Percentiles rank a stretch among this genome's conserved stretches.
Conservation (phyloP, 192 early-diverging fungal genomes). For the Paraglomus brasilianum region DNA sequence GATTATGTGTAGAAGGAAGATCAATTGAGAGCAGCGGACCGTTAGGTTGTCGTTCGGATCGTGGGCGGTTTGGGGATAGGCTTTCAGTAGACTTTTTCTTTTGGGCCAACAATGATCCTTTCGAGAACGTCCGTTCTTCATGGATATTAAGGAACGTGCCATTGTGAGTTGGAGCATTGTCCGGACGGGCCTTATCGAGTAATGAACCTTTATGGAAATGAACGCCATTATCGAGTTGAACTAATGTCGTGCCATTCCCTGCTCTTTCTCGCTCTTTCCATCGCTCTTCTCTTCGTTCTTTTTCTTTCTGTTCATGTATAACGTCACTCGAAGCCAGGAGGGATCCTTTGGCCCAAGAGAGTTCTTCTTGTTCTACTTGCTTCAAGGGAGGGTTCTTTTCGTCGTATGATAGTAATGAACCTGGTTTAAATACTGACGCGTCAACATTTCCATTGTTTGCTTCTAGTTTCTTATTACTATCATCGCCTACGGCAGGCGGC, state of each 20-base stretch:
- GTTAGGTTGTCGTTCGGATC: constrained; percentile 3
- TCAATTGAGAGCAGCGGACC: constrained; percentile 5
- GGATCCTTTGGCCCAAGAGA: constrained; percentile 13
- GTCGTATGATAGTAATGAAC: constrained; percentile 10
- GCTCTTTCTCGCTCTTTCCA: not conserved
- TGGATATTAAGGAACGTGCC: not conserved
- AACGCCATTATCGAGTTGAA: constrained; percentile 12
- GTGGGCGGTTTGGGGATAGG: not conserved
- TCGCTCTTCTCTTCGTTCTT: constrained; percentile 24
- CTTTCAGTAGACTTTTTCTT: not conserved
- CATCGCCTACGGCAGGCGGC: too few relatives aligned
- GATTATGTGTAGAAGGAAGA: not conserved
- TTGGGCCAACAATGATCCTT: constrained; percentile 28
- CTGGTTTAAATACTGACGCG: constrained; percentile 3
- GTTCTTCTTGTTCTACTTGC: constrained; percentile 9
- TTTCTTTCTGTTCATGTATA: constrained; percentile 11
- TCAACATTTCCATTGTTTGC: too few relatives aligned
- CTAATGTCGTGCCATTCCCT: not conserved
- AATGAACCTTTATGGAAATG: constrained; percentile 26
- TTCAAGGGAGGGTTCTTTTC: constrained; percentile 11
- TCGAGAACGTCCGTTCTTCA: not conserved
- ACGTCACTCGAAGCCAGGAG: constrained; percentile 18
- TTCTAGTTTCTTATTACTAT: too few relatives aligned
- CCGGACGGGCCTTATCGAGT: not conserved
- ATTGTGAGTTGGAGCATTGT: not conserved